phyloP scores from a whole-genome alignment of 768 basidiomycete genomes.

The Botryobasidium botryosum region DNA sequence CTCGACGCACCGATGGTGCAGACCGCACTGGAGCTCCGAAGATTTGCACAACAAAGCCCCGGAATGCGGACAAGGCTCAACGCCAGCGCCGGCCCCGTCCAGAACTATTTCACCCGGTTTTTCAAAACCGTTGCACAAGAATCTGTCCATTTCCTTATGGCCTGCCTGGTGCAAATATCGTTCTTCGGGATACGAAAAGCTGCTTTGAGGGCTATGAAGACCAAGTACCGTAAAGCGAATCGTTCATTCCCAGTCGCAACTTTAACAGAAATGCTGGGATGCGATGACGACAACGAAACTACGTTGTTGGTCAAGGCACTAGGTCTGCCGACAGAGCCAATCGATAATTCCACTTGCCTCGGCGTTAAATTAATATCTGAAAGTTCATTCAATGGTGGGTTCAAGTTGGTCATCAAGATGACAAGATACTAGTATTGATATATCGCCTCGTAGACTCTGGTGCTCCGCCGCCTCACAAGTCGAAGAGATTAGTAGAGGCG shows the following conservation, averaged over 20 bases:
- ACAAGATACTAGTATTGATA: neutral
- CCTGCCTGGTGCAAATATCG: slow-evolving; percentile 72
- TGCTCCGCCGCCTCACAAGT: neutral
- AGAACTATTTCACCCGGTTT: slow-evolving; percentile 35
- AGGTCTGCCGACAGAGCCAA: neutral
- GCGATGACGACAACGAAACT: slow-evolving; percentile 6
- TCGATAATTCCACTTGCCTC: neutral
- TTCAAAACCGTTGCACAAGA: slow-evolving; percentile 52
- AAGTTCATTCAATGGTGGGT: neutral
- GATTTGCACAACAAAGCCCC: slow-evolving; percentile 46
- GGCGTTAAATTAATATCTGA: slow-evolving; percentile 1
- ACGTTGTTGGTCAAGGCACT: slow-evolving; percentile 4
- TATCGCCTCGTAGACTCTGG: neutral
- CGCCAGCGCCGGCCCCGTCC: slow-evolving; percentile 45
- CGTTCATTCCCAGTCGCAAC: slow-evolving; percentile 3
- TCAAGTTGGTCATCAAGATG: too few relatives aligned
- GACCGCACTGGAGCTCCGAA: slow-evolving; percentile 64
- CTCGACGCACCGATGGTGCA: slow-evolving; percentile 60
- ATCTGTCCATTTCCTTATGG: slow-evolving; percentile 72
- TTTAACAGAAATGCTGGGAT: slow-evolving; percentile 7
- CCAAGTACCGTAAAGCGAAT: slow-evolving; percentile 3
- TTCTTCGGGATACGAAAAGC: slow-evolving; percentile 38
- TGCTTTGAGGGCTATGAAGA: slow-evolving; percentile 8
- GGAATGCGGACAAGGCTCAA: slow-evolving; percentile 20
- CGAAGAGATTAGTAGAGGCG: neutral